phyloP scores from a whole-genome alignment of 805 yeast genomes.

The Zygotorulaspora chibaensis region DNA sequence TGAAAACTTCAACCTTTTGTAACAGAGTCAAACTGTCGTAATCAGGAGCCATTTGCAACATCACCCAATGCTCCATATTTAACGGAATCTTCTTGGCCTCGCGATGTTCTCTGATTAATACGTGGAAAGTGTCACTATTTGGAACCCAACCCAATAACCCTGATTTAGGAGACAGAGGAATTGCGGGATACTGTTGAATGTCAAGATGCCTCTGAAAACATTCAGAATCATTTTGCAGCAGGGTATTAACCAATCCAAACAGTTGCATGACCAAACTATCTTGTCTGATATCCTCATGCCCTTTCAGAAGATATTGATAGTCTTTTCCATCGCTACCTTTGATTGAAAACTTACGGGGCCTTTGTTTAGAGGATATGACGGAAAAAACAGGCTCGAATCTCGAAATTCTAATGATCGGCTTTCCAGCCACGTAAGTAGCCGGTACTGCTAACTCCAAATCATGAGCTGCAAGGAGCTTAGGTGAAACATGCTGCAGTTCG shows the following conservation, averaged over 20 bases:
- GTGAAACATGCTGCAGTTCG: conserved; percentile 91
- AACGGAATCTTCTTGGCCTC: conserved; percentile 84
- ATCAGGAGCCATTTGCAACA: conserved; percentile 96
- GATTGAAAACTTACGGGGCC: conserved; percentile 81
- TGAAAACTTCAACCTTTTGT: conserved; percentile 94
- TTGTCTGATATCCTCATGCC: conserved; percentile 97
- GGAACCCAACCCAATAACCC: conserved; percentile 97
- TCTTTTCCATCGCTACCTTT: conserved; percentile 90
- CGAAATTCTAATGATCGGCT: conserved; percentile 66
- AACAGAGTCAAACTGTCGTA: conserved; percentile 83
- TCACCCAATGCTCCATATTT: conserved; percentile 90
- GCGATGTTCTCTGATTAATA: conserved; percentile 84
- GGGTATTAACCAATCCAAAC: conserved; percentile 90
- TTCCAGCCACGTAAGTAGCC: conserved; percentile 86
- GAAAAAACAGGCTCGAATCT: conserved; percentile 78
- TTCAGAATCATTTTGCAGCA: conserved; percentile 85
- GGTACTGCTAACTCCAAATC: conserved; percentile 88
- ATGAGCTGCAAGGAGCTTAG: conserved; percentile 71
- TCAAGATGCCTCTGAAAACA: conserved; percentile 94
- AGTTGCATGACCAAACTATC: conserved; percentile 97
- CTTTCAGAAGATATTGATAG: conserved; percentile 78
- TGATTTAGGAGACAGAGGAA: conserved; percentile 94
- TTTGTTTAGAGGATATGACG: conserved; percentile 90
- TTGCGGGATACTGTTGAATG: conserved; percentile 88
- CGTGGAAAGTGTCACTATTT: conserved; percentile 94